Conservation (phyloP, 2,329 filamentous ascomycete species). For the Microascus cirrosus region DNA sequence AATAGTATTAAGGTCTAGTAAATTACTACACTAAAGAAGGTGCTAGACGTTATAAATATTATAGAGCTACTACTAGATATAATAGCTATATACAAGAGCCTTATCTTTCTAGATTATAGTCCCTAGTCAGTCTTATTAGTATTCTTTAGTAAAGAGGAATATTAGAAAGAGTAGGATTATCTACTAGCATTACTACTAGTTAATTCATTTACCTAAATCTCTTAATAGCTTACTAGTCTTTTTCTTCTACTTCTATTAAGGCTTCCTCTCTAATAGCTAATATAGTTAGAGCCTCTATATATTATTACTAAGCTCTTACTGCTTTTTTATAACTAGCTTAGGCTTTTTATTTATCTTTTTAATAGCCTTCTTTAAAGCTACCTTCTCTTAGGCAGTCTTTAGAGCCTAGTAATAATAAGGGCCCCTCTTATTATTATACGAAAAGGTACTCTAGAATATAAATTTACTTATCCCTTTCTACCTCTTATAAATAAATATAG, state of each 20-base stretch:
- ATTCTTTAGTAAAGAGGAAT: constrained; percentile 9
- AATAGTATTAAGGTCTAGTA: constrained; percentile 10
- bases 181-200: constrained; percentile 10
- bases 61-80: constrained; percentile 7
- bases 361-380: neutral
- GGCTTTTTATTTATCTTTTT: constrained; percentile 1
- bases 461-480: constrained; percentile 10
- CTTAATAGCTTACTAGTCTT: constrained; percentile 6
- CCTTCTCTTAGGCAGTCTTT: constrained; percentile 3
- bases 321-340: neutral
- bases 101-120: constrained; percentile 11
- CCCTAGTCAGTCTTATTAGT: neutral
- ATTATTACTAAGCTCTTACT: neutral
- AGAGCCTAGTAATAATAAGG: constrained; percentile 1
- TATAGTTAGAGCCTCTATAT: constrained; percentile 6
- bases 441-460: constrained; percentile 5
- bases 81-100: constrained; percentile 6
- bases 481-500: constrained; percentile 4
- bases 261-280: constrained; percentile 2
- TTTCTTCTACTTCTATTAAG: constrained; percentile 6
- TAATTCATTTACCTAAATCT: constrained; percentile 2
- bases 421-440: constrained; percentile 5
- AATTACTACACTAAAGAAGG: constrained; percentile 9
- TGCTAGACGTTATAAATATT: constrained; percentile 5
- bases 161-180: constrained; percentile 9